phyloP scores from a whole-genome alignment of 2,329 filamentous ascomycete genomes.

The Sclerotinia spermophila region DNA sequence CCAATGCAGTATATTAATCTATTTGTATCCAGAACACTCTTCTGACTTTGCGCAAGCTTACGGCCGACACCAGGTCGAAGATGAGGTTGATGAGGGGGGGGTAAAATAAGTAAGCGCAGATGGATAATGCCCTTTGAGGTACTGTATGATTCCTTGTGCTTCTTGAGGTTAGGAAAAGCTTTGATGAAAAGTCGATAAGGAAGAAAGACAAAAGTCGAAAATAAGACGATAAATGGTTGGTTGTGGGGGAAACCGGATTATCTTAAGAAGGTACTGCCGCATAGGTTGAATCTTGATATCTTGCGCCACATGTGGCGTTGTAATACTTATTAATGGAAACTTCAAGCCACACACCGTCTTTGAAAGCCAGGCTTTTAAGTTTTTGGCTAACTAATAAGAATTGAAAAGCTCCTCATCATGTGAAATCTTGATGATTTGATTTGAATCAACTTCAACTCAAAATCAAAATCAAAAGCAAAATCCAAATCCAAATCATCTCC shows the following conservation, averaged over 20 bases:
- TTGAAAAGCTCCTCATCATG: constrained; percentile 2
- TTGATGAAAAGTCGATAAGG: constrained; percentile 11
- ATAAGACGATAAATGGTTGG: constrained; percentile 5
- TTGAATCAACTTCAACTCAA: not conserved
- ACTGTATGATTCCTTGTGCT: not conserved
- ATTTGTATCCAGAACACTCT: not conserved
- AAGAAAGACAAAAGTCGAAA: not conserved
- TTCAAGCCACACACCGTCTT: not conserved
- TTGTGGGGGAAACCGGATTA: constrained; percentile 19
- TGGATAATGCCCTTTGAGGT: not conserved
- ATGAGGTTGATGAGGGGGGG: not conserved
- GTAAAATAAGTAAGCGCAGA: not conserved
- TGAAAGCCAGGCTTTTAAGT: not conserved
- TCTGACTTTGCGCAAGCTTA: not conserved
- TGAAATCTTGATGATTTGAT: not conserved
- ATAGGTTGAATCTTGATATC: not conserved
- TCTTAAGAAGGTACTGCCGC: not conserved
- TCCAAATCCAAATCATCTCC: not conserved
- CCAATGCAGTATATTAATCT: not conserved
- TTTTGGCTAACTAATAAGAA: not conserved
- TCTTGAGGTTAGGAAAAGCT: not conserved
- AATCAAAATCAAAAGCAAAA: not conserved
- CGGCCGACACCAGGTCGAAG: not conserved
- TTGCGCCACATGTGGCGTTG: not conserved
- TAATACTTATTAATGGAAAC: not conserved